Evolutionary conservation across 208 protist species (phyloP).

Genomic region (Angomonas deanei): DNA sequence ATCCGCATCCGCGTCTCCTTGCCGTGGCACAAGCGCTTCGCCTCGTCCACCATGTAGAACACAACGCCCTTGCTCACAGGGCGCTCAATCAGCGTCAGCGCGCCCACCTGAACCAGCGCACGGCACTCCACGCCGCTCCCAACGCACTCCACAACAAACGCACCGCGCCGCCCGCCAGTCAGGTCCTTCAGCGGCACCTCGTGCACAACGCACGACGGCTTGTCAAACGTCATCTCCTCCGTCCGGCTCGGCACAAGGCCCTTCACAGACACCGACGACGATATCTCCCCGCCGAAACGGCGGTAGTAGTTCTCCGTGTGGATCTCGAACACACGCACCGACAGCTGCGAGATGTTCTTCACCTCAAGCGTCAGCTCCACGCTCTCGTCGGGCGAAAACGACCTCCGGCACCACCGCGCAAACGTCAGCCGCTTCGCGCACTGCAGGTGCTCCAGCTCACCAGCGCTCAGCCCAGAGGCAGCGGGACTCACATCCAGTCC

Average conservation of each 20-base stretch:
- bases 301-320: constrained; percentile 3
- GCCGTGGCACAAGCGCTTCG: constrained; percentile 1
- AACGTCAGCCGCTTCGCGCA: not conserved
- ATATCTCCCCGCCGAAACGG: not conserved
- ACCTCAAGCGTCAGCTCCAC: not conserved
- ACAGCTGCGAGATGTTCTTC: constrained; percentile 1
- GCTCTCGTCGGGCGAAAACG: not conserved
- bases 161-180: constrained; percentile 1
- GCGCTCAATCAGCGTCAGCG: constrained; percentile 1
- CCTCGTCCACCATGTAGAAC: constrained; percentile 12
- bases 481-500: constrained; percentile 5
- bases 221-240: constrained; percentile 4
- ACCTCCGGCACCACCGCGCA: not conserved
- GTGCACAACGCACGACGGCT: not conserved
- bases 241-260: constrained; percentile 4
- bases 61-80: constrained; percentile 9
- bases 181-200: constrained; percentile 9
- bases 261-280: not conserved
- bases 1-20: not conserved
- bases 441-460: constrained; percentile 5
- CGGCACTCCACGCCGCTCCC: constrained; percentile 6
- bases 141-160: constrained; percentile 11
- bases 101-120: constrained; percentile 3
- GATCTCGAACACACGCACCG: constrained; percentile 7
- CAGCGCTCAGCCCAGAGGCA: not conserved